Evolutionary conservation across 352 stramenopile genomes (phyloP).

Genomic region (Thalassiosira mediterranea): DNA sequence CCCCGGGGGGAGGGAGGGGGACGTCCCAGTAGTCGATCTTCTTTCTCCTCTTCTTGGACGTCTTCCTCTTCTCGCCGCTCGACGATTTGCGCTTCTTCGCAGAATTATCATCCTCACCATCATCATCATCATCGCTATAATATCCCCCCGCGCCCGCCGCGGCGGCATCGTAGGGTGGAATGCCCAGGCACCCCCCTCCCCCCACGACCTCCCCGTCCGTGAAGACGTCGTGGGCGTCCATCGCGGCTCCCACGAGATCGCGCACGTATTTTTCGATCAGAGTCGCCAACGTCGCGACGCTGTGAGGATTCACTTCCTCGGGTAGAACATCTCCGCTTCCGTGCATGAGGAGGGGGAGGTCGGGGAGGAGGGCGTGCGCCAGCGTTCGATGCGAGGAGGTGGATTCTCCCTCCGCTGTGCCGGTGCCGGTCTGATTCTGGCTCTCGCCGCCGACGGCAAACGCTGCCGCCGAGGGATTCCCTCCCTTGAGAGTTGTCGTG

Average conservation of each 20-base stretch:
- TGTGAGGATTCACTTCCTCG: conserved; percentile 54
- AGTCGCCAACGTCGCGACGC: conserved; percentile 54
- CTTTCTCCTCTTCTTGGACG: conserved; percentile 26
- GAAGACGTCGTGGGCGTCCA: conserved; percentile 75
- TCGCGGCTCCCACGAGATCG: conserved; percentile 62
- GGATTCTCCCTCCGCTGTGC: background rate
- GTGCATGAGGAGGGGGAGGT: conserved; percentile 77
- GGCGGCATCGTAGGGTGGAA: conserved; percentile 23
- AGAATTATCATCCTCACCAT: conserved; percentile 5
- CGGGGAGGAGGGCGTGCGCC: conserved; percentile 43
- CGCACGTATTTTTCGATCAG: conserved; percentile 72
- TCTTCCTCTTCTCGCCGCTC: conserved; percentile 24
- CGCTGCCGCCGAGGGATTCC: background rate
- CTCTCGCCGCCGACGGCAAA: background rate
- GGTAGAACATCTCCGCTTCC: conserved; percentile 67
- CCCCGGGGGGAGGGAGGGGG: conserved; percentile 52
- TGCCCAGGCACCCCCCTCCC: conserved; percentile 21
- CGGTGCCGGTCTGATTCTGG: too few relatives aligned
- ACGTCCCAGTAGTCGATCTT: conserved; percentile 78
- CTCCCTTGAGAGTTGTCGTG: background rate
- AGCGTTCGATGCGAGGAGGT: conserved; percentile 2
- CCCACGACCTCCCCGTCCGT: conserved; percentile 58
- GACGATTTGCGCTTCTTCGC: conserved; percentile 8
- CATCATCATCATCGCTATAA: conserved; percentile 17
- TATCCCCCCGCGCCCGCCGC: background rate